Evolutionary conservation across 192 early-diverging fungal species (phyloP).

Genomic region (Coemansia brasiliensis): DNA sequence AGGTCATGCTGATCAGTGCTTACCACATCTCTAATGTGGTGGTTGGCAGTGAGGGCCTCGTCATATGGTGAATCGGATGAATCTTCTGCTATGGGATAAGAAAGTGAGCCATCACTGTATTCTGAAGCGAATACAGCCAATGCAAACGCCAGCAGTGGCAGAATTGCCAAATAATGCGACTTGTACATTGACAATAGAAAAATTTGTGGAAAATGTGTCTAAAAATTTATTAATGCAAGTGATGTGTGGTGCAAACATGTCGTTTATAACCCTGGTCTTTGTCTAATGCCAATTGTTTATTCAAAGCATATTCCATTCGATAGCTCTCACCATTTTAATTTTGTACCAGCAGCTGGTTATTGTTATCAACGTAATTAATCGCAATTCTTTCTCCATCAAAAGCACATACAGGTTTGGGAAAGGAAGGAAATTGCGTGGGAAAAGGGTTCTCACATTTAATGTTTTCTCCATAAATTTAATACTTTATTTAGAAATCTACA

Average conservation of each 20-base stretch:
- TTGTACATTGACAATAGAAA: slow-evolving; percentile 1
- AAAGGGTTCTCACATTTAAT: too few species aligned
- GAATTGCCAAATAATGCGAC: slow-evolving; percentile 6
- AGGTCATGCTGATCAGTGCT: not conserved
- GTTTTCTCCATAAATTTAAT: too few species aligned
- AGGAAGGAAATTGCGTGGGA: too few species aligned
- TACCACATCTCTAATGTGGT: slow-evolving; percentile 1
- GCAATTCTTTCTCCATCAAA: too few species aligned
- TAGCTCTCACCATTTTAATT: slow-evolving; percentile 6
- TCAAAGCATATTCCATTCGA: not conserved
- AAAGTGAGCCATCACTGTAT: not conserved
- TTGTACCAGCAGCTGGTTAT: too few species aligned
- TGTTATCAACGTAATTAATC: too few species aligned
- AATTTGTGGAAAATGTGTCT: too few species aligned
- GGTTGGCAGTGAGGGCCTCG: not conserved
- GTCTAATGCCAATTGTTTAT: too few species aligned
- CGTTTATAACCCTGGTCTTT: too few species aligned
- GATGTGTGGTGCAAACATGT: not conserved
- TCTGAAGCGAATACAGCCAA: not conserved
- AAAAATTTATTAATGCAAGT: too few species aligned
- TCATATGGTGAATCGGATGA: not conserved
- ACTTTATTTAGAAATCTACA: slow-evolving; percentile 2
- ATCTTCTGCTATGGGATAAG: not conserved
- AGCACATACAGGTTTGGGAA: too few species aligned
- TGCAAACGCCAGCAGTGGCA: slow-evolving; percentile 9